Conservation (phyloP, 805 yeast genomes). For the Zygotorulaspora chibaensis region DNA sequence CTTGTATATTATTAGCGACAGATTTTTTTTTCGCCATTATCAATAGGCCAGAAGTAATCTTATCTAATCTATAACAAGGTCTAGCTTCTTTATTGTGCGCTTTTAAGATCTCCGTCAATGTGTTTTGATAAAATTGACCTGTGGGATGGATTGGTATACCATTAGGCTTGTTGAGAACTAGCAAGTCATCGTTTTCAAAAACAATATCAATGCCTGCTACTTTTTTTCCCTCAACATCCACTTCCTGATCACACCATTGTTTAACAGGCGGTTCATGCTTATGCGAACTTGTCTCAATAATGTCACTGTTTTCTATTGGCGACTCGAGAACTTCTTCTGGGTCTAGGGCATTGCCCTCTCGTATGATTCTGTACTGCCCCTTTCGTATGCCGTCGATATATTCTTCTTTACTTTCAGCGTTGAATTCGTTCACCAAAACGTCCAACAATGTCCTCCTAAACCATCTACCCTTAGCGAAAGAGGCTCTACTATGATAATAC, state of each 20-base stretch:
- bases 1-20: slow-evolving; percentile 65
- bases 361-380: slow-evolving; percentile 20
- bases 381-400: slow-evolving; percentile 17
- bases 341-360: slow-evolving; percentile 16
- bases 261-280: slow-evolving; percentile 88
- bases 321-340: slow-evolving; percentile 15
- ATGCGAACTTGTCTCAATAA: slow-evolving; percentile 42
- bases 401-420: slow-evolving; percentile 21
- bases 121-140: slow-evolving; percentile 69
- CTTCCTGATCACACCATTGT: slow-evolving; percentile 26
- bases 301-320: slow-evolving; percentile 27
- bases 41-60: slow-evolving; percentile 90
- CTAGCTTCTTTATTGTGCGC: slow-evolving; percentile 53
- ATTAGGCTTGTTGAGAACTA: slow-evolving; percentile 86
- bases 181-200: slow-evolving; percentile 64
- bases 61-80: slow-evolving; percentile 83
- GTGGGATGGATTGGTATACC: slow-evolving; percentile 97
- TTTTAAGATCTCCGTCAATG: slow-evolving; percentile 72
- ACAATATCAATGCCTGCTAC: slow-evolving; percentile 55
- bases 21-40: slow-evolving; percentile 37
- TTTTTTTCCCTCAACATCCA: slow-evolving; percentile 9
- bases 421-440: slow-evolving; percentile 40
- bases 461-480: slow-evolving; percentile 46
- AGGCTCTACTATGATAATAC: slow-evolving; percentile 36
- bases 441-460: slow-evolving; percentile 36